Percentiles rank a stretch among this genome's conserved stretches.
Evolutionary conservation across 2,329 filamentous ascomycete genomes (phyloP).

Genomic region (Alternaria sp.): DNA sequence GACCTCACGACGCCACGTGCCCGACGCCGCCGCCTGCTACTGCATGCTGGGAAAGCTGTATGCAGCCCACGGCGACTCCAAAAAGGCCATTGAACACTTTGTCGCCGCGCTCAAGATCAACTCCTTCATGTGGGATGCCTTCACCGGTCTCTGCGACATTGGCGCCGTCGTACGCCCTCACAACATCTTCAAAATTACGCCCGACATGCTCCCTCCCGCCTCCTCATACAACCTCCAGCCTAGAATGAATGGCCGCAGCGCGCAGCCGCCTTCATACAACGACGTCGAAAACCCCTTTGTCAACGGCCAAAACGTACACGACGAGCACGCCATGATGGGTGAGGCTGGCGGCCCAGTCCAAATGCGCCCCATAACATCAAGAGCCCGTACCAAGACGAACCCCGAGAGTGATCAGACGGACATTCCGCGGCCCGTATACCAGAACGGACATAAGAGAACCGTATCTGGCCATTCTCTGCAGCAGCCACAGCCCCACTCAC

Average conservation of each 20-base stretch:
- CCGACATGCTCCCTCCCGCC: constrained; percentile 61
- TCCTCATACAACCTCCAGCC: constrained; percentile 49
- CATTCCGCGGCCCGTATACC: constrained; percentile 43
- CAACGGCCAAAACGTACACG: constrained; percentile 47
- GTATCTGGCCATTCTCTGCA: constrained; percentile 78
- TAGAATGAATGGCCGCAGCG: constrained; percentile 53
- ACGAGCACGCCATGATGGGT: constrained; percentile 54
- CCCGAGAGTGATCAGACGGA: constrained; percentile 50
- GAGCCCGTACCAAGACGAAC: constrained; percentile 48
- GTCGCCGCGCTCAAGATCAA: constrained; percentile 88
- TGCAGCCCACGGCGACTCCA: constrained; percentile 77
- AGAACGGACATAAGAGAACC: constrained; percentile 80
- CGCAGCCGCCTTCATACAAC: constrained; percentile 30
- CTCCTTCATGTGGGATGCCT: constrained; percentile 98
- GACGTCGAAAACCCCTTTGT: constrained; percentile 57
- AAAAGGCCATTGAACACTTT: constrained; percentile 84
- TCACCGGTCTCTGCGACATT: constrained; percentile 83
- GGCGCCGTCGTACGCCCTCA: constrained; percentile 78
- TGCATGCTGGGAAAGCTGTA: constrained; percentile 89
- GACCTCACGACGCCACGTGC: constrained; percentile 72
- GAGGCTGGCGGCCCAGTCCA: constrained; percentile 43
- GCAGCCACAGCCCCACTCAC: constrained; percentile 16
- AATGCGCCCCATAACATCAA: constrained; percentile 49
- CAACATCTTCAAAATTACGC: constrained; percentile 83
- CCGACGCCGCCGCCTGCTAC: constrained; percentile 83